Base-by-base conservation (phyloP, 148 eudicot genomes). In the Polygonum aviculare region DNA sequence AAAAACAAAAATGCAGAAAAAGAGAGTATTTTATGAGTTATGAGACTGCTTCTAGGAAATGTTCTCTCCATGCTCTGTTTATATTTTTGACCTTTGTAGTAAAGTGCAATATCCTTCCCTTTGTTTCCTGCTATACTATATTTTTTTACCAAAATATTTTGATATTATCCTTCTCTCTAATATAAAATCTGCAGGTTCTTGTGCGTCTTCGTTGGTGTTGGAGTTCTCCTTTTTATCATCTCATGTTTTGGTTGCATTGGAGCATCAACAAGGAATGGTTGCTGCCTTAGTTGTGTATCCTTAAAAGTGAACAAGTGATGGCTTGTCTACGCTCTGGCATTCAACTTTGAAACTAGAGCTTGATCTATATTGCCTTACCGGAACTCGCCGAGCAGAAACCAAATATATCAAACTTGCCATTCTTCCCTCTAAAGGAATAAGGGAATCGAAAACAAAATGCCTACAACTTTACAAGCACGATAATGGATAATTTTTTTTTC, bases 221-320 rank as follows among this genome's bases (percentile, higher is more conserved):
- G 97, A 31, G 87, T 51, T 69, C 74, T 86, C 80, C 87, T 94
- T 76, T 88, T 92, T 78, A 77, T 92, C 51, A 78, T 92, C 82
- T 88, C 97, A 62, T 94, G 97, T 80, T 90, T 81, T 79, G 98
- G 98, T 63, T 95, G 97, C 78, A 90, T 95, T 80, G 98, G 90
- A 80, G 88, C 97, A 65, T 77, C 87, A 33, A 84, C 89, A 38
- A 82, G 91, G 57, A 95, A 81, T 78, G 98, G 98, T 15, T 95
- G 98, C 88, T 95, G 97, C 84, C 92, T 93, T 67, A 75, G 78
- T 75, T 89, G 86, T 79, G 98, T 95, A 95, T 95, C 98, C 97
- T 89, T 74, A 16, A 16, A 67, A n/a, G 65, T 77, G 69, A 26
- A 62, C 5, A 31, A 62, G 69, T 62, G 69, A 62, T 18, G 36